A percentile compares a stretch with the other conserved stretches of the same genome.
These are phyloP conservation scores for Alloteropsis angusta DNA, from an alignment of 202 grass and related monocot genomes.

Conservation along the genomic window DNA sequence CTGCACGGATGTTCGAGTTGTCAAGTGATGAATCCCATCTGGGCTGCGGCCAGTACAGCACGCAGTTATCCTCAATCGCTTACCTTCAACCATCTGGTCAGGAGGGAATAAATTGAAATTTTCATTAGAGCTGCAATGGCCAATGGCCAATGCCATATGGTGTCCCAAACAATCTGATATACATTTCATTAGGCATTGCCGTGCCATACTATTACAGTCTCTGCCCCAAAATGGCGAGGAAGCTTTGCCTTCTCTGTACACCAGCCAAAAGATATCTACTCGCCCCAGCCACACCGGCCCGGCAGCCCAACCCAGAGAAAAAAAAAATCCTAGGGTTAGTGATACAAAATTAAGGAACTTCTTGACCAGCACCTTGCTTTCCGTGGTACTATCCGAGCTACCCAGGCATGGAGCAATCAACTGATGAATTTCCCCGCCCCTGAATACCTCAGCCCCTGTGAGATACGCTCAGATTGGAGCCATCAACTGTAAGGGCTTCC, in stretches of 20 bases:
- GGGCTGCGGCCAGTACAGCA: too few species aligned
- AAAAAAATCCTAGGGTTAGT: neutral
- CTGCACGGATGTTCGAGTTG: too few species aligned
- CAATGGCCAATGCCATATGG: neutral
- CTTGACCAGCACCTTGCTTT: neutral
- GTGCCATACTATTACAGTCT: constrained; percentile 1
- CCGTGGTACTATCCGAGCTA: neutral
- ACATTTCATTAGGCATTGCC: constrained; percentile 1
- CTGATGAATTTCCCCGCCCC: constrained; percentile 15
- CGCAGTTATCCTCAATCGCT: neutral
- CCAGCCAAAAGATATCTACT: constrained; percentile 28
- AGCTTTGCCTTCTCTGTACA: constrained; percentile 25
- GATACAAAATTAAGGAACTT: neutral
- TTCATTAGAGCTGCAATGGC: neutral
- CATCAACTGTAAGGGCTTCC: constrained; percentile 28
- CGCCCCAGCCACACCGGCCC: constrained; percentile 16
- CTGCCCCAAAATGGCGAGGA: constrained; percentile 52
- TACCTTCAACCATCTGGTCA: neutral
- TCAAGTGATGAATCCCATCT: too few species aligned
- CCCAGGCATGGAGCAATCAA: neutral
- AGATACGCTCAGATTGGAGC: neutral
- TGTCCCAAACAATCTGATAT: neutral
- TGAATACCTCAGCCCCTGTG: constrained; percentile 22
- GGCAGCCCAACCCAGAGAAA: neutral
- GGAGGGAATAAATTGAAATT: neutral